These are phyloP conservation scores for Cutaneotrichosporon curvatum DNA, from an alignment of 1,284 basidiomycete species.

Conservation along the genomic window DNA sequence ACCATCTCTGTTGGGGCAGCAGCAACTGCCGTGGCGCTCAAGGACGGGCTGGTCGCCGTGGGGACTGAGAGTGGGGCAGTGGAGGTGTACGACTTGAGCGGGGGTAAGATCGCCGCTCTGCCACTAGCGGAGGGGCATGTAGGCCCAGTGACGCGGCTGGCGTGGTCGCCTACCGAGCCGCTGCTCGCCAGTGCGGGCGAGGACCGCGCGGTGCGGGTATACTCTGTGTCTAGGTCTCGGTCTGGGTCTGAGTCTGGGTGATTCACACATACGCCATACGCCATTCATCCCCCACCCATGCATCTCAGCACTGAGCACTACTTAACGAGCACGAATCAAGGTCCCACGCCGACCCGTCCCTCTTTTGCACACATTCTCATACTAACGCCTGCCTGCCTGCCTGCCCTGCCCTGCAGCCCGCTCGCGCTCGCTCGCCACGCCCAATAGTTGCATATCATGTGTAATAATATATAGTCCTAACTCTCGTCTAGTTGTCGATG, in stretches of 20 bases:
- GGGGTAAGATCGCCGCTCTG: conserved; percentile 7
- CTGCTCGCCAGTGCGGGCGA: conserved; percentile 46
- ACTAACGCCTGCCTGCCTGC: too few species aligned
- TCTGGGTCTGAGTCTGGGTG: neutral
- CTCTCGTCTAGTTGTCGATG: conserved; percentile 21
- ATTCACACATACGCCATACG: neutral
- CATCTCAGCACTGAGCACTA: too few species aligned
- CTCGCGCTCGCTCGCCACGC: too few species aligned
- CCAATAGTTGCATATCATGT: neutral
- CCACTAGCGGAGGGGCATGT: conserved; percentile 36
- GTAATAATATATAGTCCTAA: neutral
- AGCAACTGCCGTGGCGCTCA: conserved; percentile 40
- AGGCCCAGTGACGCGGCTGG: conserved; percentile 41
- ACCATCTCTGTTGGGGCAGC: conserved; percentile 43
- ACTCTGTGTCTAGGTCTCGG: conserved; percentile 6
- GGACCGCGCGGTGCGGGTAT: conserved; percentile 46
- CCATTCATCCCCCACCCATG: too few species aligned
- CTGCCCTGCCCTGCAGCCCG: too few species aligned
- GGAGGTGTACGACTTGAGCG: conserved; percentile 24
- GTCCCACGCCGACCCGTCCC: too few species aligned
- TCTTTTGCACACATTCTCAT: too few species aligned
- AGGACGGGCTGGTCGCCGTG: conserved; percentile 34
- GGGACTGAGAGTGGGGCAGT: conserved; percentile 46
- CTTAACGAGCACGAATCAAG: too few species aligned
- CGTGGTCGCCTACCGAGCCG: conserved; percentile 23